Conservation (phyloP, 2,329 filamentous ascomycete species). For the Aspergillus novoparasiticus region DNA sequence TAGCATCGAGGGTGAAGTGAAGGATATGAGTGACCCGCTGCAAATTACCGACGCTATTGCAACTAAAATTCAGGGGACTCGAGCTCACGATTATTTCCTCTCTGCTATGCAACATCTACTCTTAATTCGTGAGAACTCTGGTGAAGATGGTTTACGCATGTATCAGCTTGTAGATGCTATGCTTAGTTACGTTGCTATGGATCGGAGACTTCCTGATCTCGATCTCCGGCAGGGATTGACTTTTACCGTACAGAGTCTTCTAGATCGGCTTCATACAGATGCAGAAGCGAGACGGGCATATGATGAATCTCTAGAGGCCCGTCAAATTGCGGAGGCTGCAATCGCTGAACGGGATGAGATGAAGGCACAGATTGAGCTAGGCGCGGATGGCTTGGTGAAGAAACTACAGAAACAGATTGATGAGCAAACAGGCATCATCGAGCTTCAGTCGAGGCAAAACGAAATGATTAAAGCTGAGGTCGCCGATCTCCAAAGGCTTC, state of each 20-base stretch:
- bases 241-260: conserved; percentile 91
- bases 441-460: conserved; percentile 81
- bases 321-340: conserved; percentile 91
- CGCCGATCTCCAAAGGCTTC: conserved; percentile 79
- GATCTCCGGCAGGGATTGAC: conserved; percentile 97
- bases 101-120: conserved; percentile 94
- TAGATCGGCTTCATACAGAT: conserved; percentile 96
- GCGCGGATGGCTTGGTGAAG: conserved; percentile 88
- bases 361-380: conserved; percentile 82
- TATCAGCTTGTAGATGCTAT: conserved; percentile 99
- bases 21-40: conserved; percentile 87
- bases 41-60: conserved; percentile 96
- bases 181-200: conserved; percentile 99
- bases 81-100: conserved; percentile 92
- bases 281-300: conserved; percentile 89
- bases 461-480: conserved; percentile 88
- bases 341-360: conserved; percentile 97
- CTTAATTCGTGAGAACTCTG: conserved; percentile 86
- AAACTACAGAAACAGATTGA: conserved; percentile 94
- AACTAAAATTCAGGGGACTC: conserved; percentile 76
- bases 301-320: conserved; percentile 86
- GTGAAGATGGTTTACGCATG: conserved; percentile 89
- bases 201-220: conserved; percentile 91
- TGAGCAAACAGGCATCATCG: conserved; percentile 87
- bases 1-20: conserved; percentile 79